These are phyloP conservation scores for Dichotomocladium elegans DNA, from an alignment of 371 early-diverging fungal genomes.

Conservation along the genomic window DNA sequence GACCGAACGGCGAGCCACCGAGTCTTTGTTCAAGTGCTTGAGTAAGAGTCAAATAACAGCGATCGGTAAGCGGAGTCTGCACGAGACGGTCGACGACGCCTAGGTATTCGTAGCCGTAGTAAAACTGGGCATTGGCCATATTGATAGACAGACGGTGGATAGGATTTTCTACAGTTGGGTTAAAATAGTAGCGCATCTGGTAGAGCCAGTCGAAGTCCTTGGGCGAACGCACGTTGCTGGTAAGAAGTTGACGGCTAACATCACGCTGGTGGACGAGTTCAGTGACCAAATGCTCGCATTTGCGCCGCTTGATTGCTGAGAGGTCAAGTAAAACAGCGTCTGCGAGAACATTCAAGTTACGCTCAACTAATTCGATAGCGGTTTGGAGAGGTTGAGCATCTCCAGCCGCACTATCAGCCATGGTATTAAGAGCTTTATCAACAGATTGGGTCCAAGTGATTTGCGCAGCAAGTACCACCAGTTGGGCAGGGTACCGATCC, in stretches of 20 bases:
- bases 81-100: slow-evolving; percentile 96
- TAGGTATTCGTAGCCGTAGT: slow-evolving; percentile 96
- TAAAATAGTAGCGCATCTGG: slow-evolving; percentile 94
- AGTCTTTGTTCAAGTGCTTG: slow-evolving; percentile 92
- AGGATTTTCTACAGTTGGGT: slow-evolving; percentile 59
- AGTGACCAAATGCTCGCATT: slow-evolving; percentile 96
- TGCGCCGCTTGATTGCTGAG: slow-evolving; percentile 79
- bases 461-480: slow-evolving; percentile 91
- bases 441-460: slow-evolving; percentile 88
- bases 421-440: slow-evolving; percentile 65
- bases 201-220: slow-evolving; percentile 95
- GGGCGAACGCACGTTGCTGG: slow-evolving; percentile 49
- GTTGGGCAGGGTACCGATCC: slow-evolving; percentile 87
- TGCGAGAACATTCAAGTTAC: slow-evolving; percentile 83
- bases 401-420: slow-evolving; percentile 31
- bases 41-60: slow-evolving; percentile 95
- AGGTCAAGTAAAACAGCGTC: slow-evolving; percentile 90
- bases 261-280: slow-evolving; percentile 98
- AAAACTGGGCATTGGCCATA: slow-evolving; percentile 94
- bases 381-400: slow-evolving; percentile 47
- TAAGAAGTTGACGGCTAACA: slow-evolving; percentile 75
- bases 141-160: slow-evolving; percentile 71
- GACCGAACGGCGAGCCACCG: slow-evolving; percentile 97
- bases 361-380: slow-evolving; percentile 64
- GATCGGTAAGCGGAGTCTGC: slow-evolving; percentile 97